Evolutionary conservation across 257 asterid genomes (phyloP).

Genomic region (Cinchona pubescens): DNA sequence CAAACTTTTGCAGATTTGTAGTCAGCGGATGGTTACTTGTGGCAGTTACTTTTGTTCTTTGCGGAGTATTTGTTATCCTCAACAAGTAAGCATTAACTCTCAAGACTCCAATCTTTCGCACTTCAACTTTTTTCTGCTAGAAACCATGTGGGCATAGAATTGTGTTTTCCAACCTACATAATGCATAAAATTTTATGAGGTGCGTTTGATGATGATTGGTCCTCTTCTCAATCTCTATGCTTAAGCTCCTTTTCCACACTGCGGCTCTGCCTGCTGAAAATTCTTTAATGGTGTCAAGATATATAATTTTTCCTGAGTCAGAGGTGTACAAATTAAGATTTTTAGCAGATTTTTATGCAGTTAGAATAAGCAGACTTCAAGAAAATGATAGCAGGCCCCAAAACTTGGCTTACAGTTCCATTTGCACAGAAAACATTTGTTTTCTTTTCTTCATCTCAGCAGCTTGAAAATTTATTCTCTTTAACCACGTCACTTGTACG

Average conservation of each 20-base stretch:
- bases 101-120: neutral
- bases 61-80: conserved; percentile 76
- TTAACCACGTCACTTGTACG: neutral
- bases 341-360: neutral
- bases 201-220: neutral
- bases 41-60: conserved; percentile 75
- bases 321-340: neutral
- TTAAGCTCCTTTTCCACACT: neutral
- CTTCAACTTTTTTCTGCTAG: neutral
- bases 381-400: neutral
- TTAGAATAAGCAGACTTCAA: neutral
- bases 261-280: neutral
- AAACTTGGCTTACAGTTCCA: neutral
- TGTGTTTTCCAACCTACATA: no score
- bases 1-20: conserved; percentile 61
- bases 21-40: conserved; percentile 94
- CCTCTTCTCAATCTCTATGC: neutral
- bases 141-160: neutral
- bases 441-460: neutral
- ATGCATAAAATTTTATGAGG: neutral
- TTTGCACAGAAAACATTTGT: neutral
- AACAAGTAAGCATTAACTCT: conserved; percentile 57
- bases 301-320: neutral
- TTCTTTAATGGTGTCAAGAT: neutral
- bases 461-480: neutral